Conservation (phyloP, 1,284 basidiomycete species). For the Coriolopsis trogii region DNA sequence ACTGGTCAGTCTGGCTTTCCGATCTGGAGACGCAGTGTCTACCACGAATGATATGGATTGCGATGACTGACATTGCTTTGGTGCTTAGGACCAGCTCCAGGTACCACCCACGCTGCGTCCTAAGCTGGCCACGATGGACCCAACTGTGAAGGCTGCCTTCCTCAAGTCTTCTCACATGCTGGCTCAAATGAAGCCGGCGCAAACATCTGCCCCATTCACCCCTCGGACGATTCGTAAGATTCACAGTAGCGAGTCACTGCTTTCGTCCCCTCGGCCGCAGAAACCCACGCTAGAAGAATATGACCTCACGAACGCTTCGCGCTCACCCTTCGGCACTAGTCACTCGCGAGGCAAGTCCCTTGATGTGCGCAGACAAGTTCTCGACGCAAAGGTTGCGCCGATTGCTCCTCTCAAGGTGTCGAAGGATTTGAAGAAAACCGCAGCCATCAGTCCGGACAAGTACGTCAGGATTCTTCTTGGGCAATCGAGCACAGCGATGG, state of each 20-base stretch:
- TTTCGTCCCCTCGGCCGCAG: conserved; percentile 44
- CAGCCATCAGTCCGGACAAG: conserved; percentile 50
- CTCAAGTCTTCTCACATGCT: conserved; percentile 80
- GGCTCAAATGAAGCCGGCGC: conserved; percentile 43
- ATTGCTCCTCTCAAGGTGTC: conserved; percentile 31
- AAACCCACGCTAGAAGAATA: conserved; percentile 28
- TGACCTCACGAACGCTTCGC: conserved; percentile 32
- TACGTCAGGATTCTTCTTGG: conserved; percentile 66
- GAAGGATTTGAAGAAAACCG: conserved; percentile 47
- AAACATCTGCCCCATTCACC: conserved; percentile 34
- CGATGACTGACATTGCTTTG: conserved; percentile 1
- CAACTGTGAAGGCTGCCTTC: conserved; percentile 88
- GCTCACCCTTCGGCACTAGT: conserved; percentile 11
- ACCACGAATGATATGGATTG: background rate
- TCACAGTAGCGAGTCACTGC: conserved; percentile 66
- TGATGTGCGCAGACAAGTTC: conserved; percentile 31
- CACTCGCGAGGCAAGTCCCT: conserved; percentile 29
- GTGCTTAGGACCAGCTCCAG: conserved; percentile 76
- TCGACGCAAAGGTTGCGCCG: conserved; percentile 28
- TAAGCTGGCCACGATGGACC: conserved; percentile 78
- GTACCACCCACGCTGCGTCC: conserved; percentile 77
- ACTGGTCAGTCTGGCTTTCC: conserved; percentile 48
- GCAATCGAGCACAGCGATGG: conserved; percentile 69
- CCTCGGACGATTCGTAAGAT: conserved; percentile 55
- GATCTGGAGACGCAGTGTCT: background rate